A percentile compares a stretch with the other conserved stretches of the same genome.
Evolutionary conservation across 495 filamentous ascomycete genomes (phyloP).

Genomic region (Penicillium macrosclerotiorum): DNA sequence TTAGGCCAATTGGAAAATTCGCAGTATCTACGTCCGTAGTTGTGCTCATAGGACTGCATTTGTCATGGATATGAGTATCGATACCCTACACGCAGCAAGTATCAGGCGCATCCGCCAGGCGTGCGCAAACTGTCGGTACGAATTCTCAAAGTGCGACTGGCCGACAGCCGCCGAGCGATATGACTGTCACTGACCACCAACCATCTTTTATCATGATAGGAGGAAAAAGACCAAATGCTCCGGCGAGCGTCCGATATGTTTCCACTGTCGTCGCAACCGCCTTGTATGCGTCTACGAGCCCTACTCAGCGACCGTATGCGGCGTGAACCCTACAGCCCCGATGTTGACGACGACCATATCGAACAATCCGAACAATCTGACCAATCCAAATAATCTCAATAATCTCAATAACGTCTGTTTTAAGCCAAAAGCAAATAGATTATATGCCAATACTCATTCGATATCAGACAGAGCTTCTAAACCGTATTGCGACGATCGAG

Average conservation of each 20-base stretch:
- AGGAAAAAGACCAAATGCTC: constrained; percentile 34
- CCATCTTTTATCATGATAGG: constrained; percentile 5
- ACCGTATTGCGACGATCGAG: constrained; percentile 21
- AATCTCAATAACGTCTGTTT: not conserved
- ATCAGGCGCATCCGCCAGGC: constrained; percentile 30
- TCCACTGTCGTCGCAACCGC: constrained; percentile 23
- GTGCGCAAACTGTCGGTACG: constrained; percentile 30
- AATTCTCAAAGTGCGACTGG: not conserved
- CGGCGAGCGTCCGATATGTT: constrained; percentile 29
- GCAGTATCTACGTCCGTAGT: not conserved
- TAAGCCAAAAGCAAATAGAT: too few species aligned
- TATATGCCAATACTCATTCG: not conserved
- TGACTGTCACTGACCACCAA: not conserved
- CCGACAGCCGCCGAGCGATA: too few species aligned
- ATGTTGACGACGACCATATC: not conserved
- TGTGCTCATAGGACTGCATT: not conserved
- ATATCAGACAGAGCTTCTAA: constrained; percentile 13
- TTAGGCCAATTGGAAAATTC: too few species aligned
- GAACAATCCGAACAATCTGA: not conserved
- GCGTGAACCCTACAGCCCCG: constrained; percentile 1
- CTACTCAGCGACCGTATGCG: constrained; percentile 14
- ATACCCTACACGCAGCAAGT: constrained; percentile 7
- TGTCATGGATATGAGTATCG: constrained; percentile 6
- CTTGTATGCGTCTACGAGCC: constrained; percentile 23
- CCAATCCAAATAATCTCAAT: not conserved